Base-by-base conservation (phyloP, 805 yeast genomes). In the Pichia pseudocactophila region DNA sequence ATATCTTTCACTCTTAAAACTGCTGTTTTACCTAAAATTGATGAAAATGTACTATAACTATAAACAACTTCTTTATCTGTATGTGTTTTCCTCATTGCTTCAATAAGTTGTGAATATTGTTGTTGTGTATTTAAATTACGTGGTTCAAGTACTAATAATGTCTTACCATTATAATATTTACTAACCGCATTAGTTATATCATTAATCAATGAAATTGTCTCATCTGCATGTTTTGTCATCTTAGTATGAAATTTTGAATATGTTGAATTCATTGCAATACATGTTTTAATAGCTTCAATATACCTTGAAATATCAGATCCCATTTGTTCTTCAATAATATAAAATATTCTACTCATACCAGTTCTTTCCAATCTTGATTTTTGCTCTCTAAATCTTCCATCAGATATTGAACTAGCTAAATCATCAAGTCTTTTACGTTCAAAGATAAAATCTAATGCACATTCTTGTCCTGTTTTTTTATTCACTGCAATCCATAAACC, bases 341-440 rank as follows among this genome's bases (percentile, higher is more conserved):
- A 92, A 50, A 77, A 79, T 16, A 81, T 74, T 49, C 83, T 72
- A 16, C 65, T 64, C 54, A 89, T 64, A 0, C 84, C 87, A 0
- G 92, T 73, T 57, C 80, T 73, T 39, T 70, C 71, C 44, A 92
- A 65, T 41, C 99, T 70, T 15, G 71, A 63, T 56, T 90, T 89
- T 57, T 92, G 99, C 57, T 92, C 98, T 42, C 70, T 68, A 54
- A 82, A 88, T 39, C 99, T 65, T 2, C 96, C 96, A 61, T 92
- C 99, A 46, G 74, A 72, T 36, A 92, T 87, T 40, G 95, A 84
- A 28, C 69, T 56, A 0, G 82, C 82, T 53, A 92, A 70, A 67
- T 92, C 99, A 56, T 86, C 95, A 35, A 89, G 61, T 43, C 96
- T 66, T 61, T 92, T 92, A 31, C 99, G 69, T 64, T 92, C 99